phyloP scores from a whole-genome alignment of 495 filamentous ascomycete genomes.

The Penicillium paxilli region DNA sequence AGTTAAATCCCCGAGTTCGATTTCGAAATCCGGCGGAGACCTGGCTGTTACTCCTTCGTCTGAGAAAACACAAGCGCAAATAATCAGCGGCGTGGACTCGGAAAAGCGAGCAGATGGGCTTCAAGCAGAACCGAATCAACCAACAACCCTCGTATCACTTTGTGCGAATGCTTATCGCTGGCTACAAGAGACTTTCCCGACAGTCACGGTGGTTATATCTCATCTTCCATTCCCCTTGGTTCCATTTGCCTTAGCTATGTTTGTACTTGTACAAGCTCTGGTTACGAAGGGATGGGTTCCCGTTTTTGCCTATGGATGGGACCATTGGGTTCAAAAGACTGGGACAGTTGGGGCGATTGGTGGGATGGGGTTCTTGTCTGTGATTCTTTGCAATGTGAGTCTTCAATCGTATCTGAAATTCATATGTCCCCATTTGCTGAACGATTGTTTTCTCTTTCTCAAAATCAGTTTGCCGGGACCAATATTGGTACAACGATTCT shows the following conservation, averaged over 20 bases:
- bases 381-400: conserved; percentile 67
- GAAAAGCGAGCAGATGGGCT: conserved; percentile 8
- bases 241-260: conserved; percentile 67
- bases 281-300: conserved; percentile 68
- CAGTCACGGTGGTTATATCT: conserved; percentile 55
- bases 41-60: conserved; percentile 3
- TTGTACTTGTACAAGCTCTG: conserved; percentile 65
- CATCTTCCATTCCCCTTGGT: conserved; percentile 63
- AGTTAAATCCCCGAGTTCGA: background rate
- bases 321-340: conserved; percentile 65
- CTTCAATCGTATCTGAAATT: background rate
- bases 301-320: conserved; percentile 67
- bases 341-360: conserved; percentile 62
- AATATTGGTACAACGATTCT: conserved; percentile 72
- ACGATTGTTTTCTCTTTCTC: background rate
- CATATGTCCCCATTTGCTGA: background rate
- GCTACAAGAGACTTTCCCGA: conserved; percentile 66
- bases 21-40: background rate
- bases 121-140: background rate
- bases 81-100: conserved; percentile 6
- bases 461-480: conserved; percentile 61
- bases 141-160: conserved; percentile 49
- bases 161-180: conserved; percentile 44
- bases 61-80: conserved; percentile 1
- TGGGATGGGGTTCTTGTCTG: conserved; percentile 67